Evolutionary conservation across 2,329 filamentous ascomycete species (phyloP).

Genomic region (Bertia moriformis): DNA sequence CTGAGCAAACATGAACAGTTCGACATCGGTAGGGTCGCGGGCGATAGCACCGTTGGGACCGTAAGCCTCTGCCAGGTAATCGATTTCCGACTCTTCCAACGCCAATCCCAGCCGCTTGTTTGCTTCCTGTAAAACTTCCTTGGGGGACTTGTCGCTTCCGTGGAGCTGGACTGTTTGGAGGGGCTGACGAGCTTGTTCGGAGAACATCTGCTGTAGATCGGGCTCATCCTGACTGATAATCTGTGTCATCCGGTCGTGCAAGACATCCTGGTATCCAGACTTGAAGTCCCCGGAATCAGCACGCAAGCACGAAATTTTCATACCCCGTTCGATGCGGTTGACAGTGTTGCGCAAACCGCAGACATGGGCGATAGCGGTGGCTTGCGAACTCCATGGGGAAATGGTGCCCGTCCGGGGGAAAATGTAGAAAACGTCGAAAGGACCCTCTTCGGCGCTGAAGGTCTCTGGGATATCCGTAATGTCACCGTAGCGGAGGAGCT

Average conservation of each 20-base stretch:
- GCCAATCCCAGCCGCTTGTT: conserved; percentile 76
- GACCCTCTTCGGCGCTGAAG: conserved; percentile 22
- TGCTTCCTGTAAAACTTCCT: conserved; percentile 63
- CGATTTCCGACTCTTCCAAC: conserved; percentile 75
- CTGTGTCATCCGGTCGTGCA: conserved; percentile 96
- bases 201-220: conserved; percentile 64
- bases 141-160: conserved; percentile 45
- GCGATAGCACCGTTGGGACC: conserved; percentile 26
- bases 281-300: conserved; percentile 30
- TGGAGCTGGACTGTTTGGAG: conserved; percentile 67
- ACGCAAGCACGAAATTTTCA: conserved; percentile 58
- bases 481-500: background rate
- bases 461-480: background rate
- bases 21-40: conserved; percentile 61
- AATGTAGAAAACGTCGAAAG: conserved; percentile 49
- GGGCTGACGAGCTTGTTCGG: conserved; percentile 43
- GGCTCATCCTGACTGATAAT: conserved; percentile 54
- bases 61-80: conserved; percentile 76
- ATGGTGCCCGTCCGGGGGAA: conserved; percentile 58
- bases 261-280: conserved; percentile 48
- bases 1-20: conserved; percentile 98
- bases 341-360: conserved; percentile 62
- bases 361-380: conserved; percentile 82
- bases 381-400: conserved; percentile 95
- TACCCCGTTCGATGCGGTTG: conserved; percentile 73